A percentile compares a stretch with the other conserved stretches of the same genome.
These are phyloP conservation scores for Aspergillus baeticus DNA, from an alignment of 495 filamentous ascomycete genomes.

Conservation along the genomic window DNA sequence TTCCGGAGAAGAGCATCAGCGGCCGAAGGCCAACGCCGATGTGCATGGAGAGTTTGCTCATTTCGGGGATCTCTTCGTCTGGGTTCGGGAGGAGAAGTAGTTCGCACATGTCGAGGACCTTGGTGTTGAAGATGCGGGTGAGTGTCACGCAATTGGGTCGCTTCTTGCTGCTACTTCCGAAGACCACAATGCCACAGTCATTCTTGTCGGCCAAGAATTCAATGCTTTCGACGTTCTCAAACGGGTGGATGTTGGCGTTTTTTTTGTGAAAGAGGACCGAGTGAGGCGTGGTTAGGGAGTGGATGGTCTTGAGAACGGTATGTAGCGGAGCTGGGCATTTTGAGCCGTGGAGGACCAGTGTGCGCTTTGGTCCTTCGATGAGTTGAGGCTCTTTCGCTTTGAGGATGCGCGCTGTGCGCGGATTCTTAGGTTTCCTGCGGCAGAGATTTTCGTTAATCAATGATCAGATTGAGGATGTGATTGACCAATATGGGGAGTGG, in stretches of 20 bases:
- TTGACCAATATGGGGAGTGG: neutral
- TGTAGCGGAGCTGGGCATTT: conserved; percentile 75
- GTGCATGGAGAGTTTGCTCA: conserved; percentile 78
- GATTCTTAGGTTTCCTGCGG: conserved; percentile 82
- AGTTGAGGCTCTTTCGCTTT: conserved; percentile 88
- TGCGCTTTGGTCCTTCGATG: conserved; percentile 81
- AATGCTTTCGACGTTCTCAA: conserved; percentile 81
- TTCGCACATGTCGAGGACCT: conserved; percentile 92
- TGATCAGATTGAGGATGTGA: neutral
- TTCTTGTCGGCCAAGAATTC: conserved; percentile 97
- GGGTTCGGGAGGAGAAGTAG: conserved; percentile 70
- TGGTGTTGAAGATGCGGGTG: conserved; percentile 76
- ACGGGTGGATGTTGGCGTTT: conserved; percentile 83
- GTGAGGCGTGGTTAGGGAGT: conserved; percentile 74
- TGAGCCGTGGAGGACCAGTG: conserved; percentile 81
- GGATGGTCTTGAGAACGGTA: conserved; percentile 76
- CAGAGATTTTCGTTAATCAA: conserved; percentile 18
- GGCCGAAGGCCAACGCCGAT: conserved; percentile 74
- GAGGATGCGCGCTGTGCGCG: conserved; percentile 88
- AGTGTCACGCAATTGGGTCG: conserved; percentile 85
- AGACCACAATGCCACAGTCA: conserved; percentile 77
- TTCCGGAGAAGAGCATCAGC: conserved; percentile 82
- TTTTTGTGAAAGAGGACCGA: conserved; percentile 91
- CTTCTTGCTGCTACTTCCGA: conserved; percentile 86
- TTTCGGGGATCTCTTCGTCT: conserved; percentile 63